Conservation (phyloP, 441 rosid genomes). For the Corymbia citriodora region DNA sequence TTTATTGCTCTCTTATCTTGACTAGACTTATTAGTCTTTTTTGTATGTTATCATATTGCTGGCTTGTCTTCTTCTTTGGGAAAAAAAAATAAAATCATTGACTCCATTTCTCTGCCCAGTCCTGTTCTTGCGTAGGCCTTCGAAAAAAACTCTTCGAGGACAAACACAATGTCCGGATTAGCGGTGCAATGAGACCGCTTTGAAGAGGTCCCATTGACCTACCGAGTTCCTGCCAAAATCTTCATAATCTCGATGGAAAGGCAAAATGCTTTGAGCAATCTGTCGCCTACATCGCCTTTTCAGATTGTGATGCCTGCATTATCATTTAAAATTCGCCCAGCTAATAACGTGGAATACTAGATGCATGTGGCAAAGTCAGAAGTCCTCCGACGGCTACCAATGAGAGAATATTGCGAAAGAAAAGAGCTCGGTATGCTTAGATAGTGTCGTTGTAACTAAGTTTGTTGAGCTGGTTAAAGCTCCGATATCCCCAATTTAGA, state of each 20-base stretch:
- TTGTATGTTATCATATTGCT: no score
- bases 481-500: rapidly evolving
- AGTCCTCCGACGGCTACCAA: not conserved
- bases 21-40: no score
- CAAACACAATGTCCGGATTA: no score
- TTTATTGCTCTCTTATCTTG: no score
- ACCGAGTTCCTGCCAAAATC: no score
- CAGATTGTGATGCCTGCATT: not conserved
- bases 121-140: no score
- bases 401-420: not conserved
- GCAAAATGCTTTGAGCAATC: not conserved
- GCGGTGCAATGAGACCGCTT: no score
- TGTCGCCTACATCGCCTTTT: not conserved
- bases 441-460: not conserved
- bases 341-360: not conserved
- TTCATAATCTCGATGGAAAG: not conserved
- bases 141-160: no score
- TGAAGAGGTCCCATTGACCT: no score
- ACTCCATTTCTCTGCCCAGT: no score
- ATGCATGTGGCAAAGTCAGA: not conserved
- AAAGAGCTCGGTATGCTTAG: not conserved
- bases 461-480: not conserved
- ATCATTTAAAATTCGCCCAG: not conserved
- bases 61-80: no score
- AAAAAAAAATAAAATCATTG: no score